Evolutionary conservation across 75 land plant genomes (phyloP), one percentile per base, ranked within the genome.

Genomic region (Selaginella moellendorffii): DNA sequence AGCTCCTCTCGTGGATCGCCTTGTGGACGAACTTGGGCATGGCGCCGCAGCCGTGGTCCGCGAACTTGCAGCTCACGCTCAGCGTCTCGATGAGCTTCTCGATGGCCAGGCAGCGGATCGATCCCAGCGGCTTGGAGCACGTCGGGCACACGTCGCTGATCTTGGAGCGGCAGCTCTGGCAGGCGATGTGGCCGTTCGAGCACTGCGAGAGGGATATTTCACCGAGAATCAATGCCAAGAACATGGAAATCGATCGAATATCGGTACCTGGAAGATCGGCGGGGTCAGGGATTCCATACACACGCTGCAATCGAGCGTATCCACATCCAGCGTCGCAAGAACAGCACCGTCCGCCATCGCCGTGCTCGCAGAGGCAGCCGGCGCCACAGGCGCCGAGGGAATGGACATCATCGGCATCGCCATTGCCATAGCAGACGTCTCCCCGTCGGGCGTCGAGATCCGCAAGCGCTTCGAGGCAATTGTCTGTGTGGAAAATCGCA

Each of bases 21-120:
- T 67, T 80, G 25, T 76, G 21, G 0, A 70, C 10, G 54, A 74
- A 80, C 25, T 26, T 63, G 1, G 80, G 18, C 36, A 52, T 36
- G 26, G 65, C 66, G 17, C 30, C 54, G 68, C 93, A 88, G 1
- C 93, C 93, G 65, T 74, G 66, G 0, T 31, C 42, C 1, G 63
- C 42, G 64, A 5, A 36, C 46, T 14, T 36, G 63, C 92, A 87
- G 0, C 67, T 29, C 5, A 82, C 58, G 65, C 66, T 71, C 25
- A 80, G 66, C 23, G 88, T 77, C 61, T 87, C 85, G 0, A 87
- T 65, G 53, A 87, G 75, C 29, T 82, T 82, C 69, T 87, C 92
- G 23, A 87, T 78, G 8, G 85, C 83, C 60, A 81, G 63, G 58
- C 83, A 82, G 1, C 92, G 80, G 72, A 42, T 82, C 25, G 68